Evolutionary conservation across 2,329 filamentous ascomycete genomes (phyloP).

Genomic region (Xylariomycetidae sp.): DNA sequence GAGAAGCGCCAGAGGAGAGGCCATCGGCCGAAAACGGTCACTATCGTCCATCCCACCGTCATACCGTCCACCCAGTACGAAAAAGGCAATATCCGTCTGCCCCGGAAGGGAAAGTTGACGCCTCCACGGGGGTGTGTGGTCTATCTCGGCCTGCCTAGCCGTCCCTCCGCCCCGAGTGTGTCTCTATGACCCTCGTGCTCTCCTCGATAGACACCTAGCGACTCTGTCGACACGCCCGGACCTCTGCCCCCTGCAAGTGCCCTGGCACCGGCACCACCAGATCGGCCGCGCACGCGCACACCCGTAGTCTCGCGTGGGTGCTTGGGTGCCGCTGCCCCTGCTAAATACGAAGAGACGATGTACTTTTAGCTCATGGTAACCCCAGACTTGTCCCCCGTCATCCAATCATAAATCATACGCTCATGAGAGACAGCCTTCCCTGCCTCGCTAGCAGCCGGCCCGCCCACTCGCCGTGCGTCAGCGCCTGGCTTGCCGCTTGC

Average conservation of each 20-base stretch:
- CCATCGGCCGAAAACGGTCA: constrained; percentile 9
- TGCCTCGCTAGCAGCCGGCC: constrained; percentile 15
- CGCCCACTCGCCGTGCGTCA: constrained; percentile 22
- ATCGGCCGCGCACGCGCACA: constrained; percentile 23
- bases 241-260: constrained; percentile 18
- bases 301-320: constrained; percentile 20
- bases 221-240: constrained; percentile 10
- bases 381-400: constrained; percentile 26
- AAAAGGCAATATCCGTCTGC: constrained; percentile 30
- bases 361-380: constrained; percentile 36
- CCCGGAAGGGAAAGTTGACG: constrained; percentile 30
- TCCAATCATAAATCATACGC: constrained; percentile 52
- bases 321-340: constrained; percentile 18
- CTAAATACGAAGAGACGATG: constrained; percentile 31
- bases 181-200: constrained; percentile 19
- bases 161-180: constrained; percentile 25
- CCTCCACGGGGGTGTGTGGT: constrained; percentile 15
- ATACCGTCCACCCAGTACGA: constrained; percentile 21
- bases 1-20: constrained; percentile 14
- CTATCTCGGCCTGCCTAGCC: constrained; percentile 23
- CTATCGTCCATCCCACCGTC: constrained; percentile 14
- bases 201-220: constrained; percentile 9
- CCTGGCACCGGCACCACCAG: constrained; percentile 15
- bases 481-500: constrained; percentile 12
- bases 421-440: constrained; percentile 36